Percentiles rank a stretch among this genome's conserved stretches.
Evolutionary conservation across 371 early-diverging fungal genomes (phyloP).

Genomic region (Fennellomyces sp.): DNA sequence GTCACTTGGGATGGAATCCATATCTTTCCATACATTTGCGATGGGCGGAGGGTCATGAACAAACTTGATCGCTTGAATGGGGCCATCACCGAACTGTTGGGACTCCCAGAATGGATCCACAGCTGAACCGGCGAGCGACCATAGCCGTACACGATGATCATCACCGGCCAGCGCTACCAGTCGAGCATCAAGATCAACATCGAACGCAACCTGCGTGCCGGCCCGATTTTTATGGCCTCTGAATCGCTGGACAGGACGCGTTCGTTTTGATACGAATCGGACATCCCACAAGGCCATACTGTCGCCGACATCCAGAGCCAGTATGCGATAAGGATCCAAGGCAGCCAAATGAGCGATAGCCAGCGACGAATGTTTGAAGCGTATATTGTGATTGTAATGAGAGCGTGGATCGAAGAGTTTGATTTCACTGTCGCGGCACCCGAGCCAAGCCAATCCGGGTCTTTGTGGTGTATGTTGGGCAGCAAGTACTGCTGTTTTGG

Average conservation of each 20-base stretch:
- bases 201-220: constrained; percentile 18
- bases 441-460: constrained; percentile 18
- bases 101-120: constrained; percentile 27
- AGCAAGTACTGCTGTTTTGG: constrained; percentile 22
- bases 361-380: constrained; percentile 9
- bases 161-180: constrained; percentile 21
- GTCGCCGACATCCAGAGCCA: constrained; percentile 23
- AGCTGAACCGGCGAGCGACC: constrained; percentile 20
- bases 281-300: constrained; percentile 29
- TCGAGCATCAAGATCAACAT: constrained; percentile 19
- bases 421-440: constrained; percentile 24
- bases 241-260: constrained; percentile 17
- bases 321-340: constrained; percentile 13
- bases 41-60: constrained; percentile 8
- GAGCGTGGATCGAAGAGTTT: constrained; percentile 8
- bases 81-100: constrained; percentile 6
- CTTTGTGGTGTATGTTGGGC: not conserved
- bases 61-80: constrained; percentile 26
- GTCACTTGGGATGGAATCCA: not conserved
- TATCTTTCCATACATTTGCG: not conserved
- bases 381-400: not conserved
- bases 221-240: constrained; percentile 26
- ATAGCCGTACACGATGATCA: constrained; percentile 26
- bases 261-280: constrained; percentile 5
- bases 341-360: constrained; percentile 22